Percentiles rank a stretch among this genome's conserved stretches.
These are phyloP conservation scores for Pichia sp. DNA, from an alignment of 1,139 yeast genomes.

Conservation along the genomic window DNA sequence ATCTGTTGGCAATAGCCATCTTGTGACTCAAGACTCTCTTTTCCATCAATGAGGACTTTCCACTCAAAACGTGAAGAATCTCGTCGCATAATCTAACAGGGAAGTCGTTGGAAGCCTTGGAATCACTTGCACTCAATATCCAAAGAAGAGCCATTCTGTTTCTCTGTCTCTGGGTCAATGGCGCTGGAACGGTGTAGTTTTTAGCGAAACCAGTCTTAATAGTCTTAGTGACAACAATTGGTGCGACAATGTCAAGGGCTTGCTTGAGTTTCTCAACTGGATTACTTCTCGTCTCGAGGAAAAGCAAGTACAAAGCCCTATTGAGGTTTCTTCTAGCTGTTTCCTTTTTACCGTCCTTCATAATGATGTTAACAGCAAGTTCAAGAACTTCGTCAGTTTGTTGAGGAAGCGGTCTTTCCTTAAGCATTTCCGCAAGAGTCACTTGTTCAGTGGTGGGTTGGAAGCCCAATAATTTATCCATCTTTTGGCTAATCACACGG, in stretches of 20 bases:
- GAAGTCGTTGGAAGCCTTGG: constrained; percentile 73
- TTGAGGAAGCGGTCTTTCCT: constrained; percentile 51
- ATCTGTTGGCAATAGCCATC: constrained; percentile 76
- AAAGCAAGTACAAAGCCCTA: constrained; percentile 74
- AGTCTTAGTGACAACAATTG: constrained; percentile 72
- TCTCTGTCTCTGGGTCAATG: constrained; percentile 77
- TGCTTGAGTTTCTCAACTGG: constrained; percentile 72
- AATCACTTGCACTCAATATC: constrained; percentile 80
- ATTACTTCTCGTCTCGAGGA: constrained; percentile 61
- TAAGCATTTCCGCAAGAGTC: constrained; percentile 43
- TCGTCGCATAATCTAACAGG: constrained; percentile 91
- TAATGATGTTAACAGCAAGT: constrained; percentile 76
- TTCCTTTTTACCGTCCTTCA: constrained; percentile 89
- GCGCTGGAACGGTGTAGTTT: constrained; percentile 72
- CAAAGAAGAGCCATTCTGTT: constrained; percentile 80
- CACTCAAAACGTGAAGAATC: constrained; percentile 66
- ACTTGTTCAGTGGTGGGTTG: constrained; percentile 57
- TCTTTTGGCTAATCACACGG: constrained; percentile 17
- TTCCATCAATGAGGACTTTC: constrained; percentile 78
- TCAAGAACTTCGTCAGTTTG: constrained; percentile 64
- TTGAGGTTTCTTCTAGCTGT: constrained; percentile 68
- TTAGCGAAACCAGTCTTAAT: constrained; percentile 84
- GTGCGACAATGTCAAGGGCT: constrained; percentile 77
- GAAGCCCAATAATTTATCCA: constrained; percentile 31
- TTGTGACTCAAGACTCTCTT: constrained; percentile 80